These are phyloP conservation scores for Rhododendron molle DNA, from an alignment of 148 eudicot species.

Conservation along the genomic window DNA sequence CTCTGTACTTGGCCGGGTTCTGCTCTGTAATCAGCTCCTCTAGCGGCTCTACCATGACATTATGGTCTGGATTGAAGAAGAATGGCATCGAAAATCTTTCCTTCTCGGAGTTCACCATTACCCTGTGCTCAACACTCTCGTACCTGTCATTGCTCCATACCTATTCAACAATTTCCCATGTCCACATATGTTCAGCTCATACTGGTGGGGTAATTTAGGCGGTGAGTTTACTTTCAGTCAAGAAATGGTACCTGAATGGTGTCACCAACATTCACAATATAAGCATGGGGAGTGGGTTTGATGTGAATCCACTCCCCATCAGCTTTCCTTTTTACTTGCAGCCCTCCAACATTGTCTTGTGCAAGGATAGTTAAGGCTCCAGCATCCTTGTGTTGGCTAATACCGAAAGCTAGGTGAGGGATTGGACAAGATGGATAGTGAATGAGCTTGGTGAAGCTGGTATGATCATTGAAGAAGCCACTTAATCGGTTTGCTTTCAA, in stretches of 20 bases:
- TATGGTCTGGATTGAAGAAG: slow-evolving; percentile 46
- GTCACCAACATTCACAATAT: slow-evolving; percentile 70
- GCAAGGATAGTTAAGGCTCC: slow-evolving; percentile 68
- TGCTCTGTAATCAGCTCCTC: slow-evolving; percentile 38
- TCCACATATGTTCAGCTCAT: neutral
- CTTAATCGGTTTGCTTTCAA: slow-evolving; percentile 31
- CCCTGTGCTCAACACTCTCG: slow-evolving; percentile 67
- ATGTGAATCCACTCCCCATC: slow-evolving; percentile 76
- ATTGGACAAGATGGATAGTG: slow-evolving; percentile 63
- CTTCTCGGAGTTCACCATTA: slow-evolving; percentile 40
- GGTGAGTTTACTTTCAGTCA: too few relatives aligned
- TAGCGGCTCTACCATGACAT: slow-evolving; percentile 47
- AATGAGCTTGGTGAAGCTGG: slow-evolving; percentile 49
- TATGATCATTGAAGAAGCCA: slow-evolving; percentile 40
- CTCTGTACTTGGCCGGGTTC: slow-evolving; percentile 42
- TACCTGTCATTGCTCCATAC: slow-evolving; percentile 70
- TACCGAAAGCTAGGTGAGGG: slow-evolving; percentile 61
- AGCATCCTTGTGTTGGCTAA: slow-evolving; percentile 70
- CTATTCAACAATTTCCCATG: slow-evolving; percentile 16
- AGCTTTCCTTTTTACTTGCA: slow-evolving; percentile 53
- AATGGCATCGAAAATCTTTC: slow-evolving; percentile 56
- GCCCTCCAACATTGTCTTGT: slow-evolving; percentile 87
- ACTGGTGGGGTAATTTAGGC: too few relatives aligned
- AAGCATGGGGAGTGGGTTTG: slow-evolving; percentile 58
- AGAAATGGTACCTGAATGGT: slow-evolving; percentile 52